Evolutionary conservation across 306 rosid genomes (phyloP).

Genomic region (Vachellia pachyceras): DNA sequence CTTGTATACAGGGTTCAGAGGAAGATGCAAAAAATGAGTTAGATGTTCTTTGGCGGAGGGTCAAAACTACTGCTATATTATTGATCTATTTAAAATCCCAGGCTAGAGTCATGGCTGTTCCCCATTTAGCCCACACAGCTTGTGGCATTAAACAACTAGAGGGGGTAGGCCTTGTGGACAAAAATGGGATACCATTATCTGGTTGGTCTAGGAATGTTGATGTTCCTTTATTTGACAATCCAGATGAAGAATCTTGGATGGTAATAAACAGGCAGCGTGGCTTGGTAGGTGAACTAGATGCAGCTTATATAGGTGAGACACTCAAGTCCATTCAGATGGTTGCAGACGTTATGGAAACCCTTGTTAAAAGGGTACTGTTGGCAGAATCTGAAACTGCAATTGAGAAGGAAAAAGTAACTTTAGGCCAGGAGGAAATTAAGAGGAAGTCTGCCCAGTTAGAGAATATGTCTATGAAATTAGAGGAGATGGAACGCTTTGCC

Average conservation of each 20-base stretch:
- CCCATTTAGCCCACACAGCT: slow-evolving; percentile 70
- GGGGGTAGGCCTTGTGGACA: slow-evolving; percentile 79
- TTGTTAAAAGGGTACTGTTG: slow-evolving; percentile 74
- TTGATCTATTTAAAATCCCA: slow-evolving; percentile 81
- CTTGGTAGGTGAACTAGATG: slow-evolving; percentile 66
- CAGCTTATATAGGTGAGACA: slow-evolving; percentile 63
- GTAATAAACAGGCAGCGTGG: slow-evolving; percentile 54
- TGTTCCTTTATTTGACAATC: slow-evolving; percentile 64
- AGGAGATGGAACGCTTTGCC: slow-evolving; percentile 86
- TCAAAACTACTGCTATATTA: slow-evolving; percentile 65
- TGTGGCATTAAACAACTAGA: slow-evolving; percentile 81
- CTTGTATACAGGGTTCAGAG: slow-evolving; percentile 64
- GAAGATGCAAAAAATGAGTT: slow-evolving; percentile 64
- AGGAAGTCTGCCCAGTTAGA: slow-evolving; percentile 71
- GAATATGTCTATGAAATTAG: slow-evolving; percentile 75
- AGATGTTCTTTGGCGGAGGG: slow-evolving; percentile 84
- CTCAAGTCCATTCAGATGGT: slow-evolving; percentile 79
- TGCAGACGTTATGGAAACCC: slow-evolving; percentile 79
- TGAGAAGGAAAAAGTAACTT: slow-evolving; percentile 76
- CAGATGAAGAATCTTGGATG: slow-evolving; percentile 62
- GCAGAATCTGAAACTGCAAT: slow-evolving; percentile 79
- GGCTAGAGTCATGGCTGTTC: slow-evolving; percentile 76
- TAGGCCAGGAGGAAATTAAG: slow-evolving; percentile 73
- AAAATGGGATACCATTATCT: slow-evolving; percentile 69
- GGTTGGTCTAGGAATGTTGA: slow-evolving; percentile 73